Conservation (phyloP, 2,329 filamentous ascomycete genomes). For the Colletotrichum viniferum region DNA sequence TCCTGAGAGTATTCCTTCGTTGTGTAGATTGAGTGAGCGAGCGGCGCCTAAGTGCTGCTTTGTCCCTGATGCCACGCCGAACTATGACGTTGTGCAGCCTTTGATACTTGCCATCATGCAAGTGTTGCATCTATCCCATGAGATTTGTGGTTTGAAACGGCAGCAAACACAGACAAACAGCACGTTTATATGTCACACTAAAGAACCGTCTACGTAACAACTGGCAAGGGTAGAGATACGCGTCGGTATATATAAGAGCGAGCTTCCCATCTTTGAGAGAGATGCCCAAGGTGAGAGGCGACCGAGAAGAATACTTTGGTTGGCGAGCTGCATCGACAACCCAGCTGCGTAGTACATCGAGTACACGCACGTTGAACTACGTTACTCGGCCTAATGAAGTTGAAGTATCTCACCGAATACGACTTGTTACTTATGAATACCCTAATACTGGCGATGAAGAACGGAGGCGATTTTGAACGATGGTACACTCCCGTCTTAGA, state of each 20-base stretch:
- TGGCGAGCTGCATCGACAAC: not conserved
- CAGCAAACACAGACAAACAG: not conserved
- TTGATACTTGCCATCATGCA: not conserved
- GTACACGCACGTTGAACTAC: no score
- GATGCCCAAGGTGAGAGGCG: not conserved
- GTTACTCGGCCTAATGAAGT: no score
- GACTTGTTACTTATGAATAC: not conserved
- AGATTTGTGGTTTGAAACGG: not conserved
- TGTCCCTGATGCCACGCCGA: not conserved
- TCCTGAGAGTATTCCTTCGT: not conserved
- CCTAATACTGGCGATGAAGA: not conserved
- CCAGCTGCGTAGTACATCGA: not conserved
- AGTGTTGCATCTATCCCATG: accelerated
- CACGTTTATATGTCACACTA: not conserved
- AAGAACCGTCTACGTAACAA: no score
- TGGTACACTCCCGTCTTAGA: not conserved
- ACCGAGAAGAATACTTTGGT: no score
- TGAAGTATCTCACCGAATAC: no score
- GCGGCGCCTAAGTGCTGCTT: not conserved
- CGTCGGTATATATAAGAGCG: no score
- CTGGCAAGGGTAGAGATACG: no score
- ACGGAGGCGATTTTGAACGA: not conserved
- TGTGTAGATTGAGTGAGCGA: not conserved
- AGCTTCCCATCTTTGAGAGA: not conserved
- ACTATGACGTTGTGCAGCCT: not conserved